These are phyloP conservation scores for Uncinocarpus reesii DNA, from an alignment of 2,329 filamentous ascomycete genomes.

Conservation along the genomic window DNA sequence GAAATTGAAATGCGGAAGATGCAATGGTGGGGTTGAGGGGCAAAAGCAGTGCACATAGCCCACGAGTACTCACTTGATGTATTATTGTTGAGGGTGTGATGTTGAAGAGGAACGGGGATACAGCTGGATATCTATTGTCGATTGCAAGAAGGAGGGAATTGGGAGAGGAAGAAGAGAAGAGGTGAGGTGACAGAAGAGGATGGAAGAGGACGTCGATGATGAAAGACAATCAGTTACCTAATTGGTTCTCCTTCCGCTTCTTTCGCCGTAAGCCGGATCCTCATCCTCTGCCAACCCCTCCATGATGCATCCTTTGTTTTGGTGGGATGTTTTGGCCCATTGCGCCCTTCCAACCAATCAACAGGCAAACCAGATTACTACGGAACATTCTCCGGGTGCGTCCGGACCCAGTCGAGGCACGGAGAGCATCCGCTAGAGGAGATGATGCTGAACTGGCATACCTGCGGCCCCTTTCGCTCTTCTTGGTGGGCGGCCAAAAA, in stretches of 20 bases:
- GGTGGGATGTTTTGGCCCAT: not conserved
- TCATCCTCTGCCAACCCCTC: not conserved
- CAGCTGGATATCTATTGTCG: not conserved
- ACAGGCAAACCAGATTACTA: not conserved
- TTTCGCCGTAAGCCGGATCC: conserved; percentile 3
- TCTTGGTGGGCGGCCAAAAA: not conserved
- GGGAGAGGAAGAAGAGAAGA: conserved; percentile 3
- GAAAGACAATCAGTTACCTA: conserved; percentile 3
- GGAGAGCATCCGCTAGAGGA: too few species aligned
- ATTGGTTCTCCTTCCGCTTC: not conserved
- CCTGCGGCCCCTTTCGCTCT: too few species aligned
- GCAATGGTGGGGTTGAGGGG: conserved; percentile 10
- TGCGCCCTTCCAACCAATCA: conserved; percentile 24
- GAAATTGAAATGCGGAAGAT: not conserved
- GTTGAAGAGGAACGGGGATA: too few species aligned
- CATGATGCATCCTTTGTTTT: conserved; percentile 1
- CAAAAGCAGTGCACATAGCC: not conserved
- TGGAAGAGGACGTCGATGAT: not conserved
- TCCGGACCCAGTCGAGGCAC: too few species aligned
- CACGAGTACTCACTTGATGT: conserved; percentile 6
- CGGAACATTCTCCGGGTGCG: conserved; percentile 2
- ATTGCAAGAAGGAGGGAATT: not conserved
- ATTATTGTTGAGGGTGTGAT: not conserved
- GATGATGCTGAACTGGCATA: too few species aligned
- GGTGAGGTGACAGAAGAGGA: not conserved